Base-by-base conservation (phyloP, 768 basidiomycete species). In the Naganishia antarctica region DNA sequence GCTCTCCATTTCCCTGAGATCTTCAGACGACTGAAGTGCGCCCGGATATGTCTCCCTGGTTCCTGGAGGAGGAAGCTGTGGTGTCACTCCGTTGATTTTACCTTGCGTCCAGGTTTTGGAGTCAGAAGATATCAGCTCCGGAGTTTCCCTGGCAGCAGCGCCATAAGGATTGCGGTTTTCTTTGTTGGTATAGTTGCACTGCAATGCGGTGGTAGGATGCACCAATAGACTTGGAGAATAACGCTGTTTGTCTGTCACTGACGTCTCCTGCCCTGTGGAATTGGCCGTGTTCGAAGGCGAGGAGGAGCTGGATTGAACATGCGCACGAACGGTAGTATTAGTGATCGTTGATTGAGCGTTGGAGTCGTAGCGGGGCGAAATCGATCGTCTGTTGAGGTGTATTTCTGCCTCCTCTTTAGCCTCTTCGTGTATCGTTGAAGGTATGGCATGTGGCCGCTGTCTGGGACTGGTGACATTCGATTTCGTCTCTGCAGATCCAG, bases 101-200 rank as follows among this genome's bases (percentile, higher is more conserved):
- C 37, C 53, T 37, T 57, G 53, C 23, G n/a, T 57, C 53, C 53
- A 57, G 16, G 34, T 57, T 40, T 40, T 57, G 37, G 53, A 57
- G 53, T 57, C 53, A 18, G 53, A 4, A 2, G 53, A 4, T 8
- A 25, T 18, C 5, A 37, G n/a, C n/a, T 57, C 37, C 13, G 15
- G 8, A 12, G 3, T 4, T 26, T 21, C 37, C 8, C 26, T 34
- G 15, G 18, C 11, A 16, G 25, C 12, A 8, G 23, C 37, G 21
- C 23, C 32, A 23, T 57, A 57, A 15, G 53, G 34, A 40, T 57
- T 34, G 7, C 53, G 53, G 26, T 57, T 57, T 34, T 57, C 53
- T 16, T 57, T 57, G 53, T 57, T 57, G 21, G 25, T n/a, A 25
- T 34, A 21, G 21, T n/a, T 4, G 53, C 34, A 1, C 23, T 11